Evolutionary conservation across 2,329 filamentous ascomycete genomes (phyloP).

Genomic region (Xylaria sp.): DNA sequence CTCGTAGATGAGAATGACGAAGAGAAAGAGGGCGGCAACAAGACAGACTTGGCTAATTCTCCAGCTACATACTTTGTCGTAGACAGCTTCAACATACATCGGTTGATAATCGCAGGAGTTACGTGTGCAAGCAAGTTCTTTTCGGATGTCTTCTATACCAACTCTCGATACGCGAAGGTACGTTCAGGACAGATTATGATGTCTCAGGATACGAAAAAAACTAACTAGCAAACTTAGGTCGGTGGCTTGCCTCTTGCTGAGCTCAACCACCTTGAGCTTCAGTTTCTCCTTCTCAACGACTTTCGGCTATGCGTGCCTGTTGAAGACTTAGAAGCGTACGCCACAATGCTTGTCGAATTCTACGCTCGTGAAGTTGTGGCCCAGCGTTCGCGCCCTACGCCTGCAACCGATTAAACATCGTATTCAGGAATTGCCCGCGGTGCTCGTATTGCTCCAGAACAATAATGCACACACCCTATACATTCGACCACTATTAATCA

Average conservation of each 20-base stretch:
- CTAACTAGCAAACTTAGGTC: constrained; percentile 68
- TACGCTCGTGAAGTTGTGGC: constrained; percentile 89
- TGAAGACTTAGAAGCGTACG: constrained; percentile 96
- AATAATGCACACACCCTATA: constrained; percentile 25
- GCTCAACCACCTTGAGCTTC: constrained; percentile 94
- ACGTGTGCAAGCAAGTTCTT: constrained; percentile 99
- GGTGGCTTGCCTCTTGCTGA: constrained; percentile 91
- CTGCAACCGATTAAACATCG: constrained; percentile 32
- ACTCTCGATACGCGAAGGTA: constrained; percentile 99
- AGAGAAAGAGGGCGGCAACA: constrained; percentile 34
- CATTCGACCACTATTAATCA: constrained; percentile 30
- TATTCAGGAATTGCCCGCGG: constrained; percentile 6
- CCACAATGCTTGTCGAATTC: constrained; percentile 98
- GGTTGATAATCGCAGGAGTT: constrained; percentile 94
- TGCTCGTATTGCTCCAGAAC: constrained; percentile 9
- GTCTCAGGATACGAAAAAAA: neutral
- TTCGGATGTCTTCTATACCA: constrained; percentile 98
- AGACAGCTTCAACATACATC: constrained; percentile 98
- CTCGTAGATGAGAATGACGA: constrained; percentile 61
- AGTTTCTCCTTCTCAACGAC: constrained; percentile 95
- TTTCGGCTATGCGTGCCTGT: constrained; percentile 93
- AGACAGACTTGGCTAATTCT: constrained; percentile 47
- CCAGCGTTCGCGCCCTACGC: constrained; percentile 47
- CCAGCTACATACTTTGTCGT: constrained; percentile 83
- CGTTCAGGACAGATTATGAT: constrained; percentile 43